phyloP scores from a whole-genome alignment of 2,329 filamentous ascomycete species.

The Ambrosiella xylebori region DNA sequence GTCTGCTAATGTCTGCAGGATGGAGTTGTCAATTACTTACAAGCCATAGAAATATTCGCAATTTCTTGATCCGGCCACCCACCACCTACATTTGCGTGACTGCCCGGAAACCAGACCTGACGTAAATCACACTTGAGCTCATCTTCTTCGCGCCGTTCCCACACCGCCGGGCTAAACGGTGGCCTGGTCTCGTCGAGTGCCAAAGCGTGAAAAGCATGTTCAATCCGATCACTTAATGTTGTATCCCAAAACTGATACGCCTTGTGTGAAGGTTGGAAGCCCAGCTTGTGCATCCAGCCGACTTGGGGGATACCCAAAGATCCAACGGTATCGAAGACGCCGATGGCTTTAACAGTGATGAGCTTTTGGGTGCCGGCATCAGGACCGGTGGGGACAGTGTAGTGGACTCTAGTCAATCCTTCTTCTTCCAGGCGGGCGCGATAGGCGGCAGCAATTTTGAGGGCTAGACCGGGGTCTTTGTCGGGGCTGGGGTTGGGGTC shows the following conservation, averaged over 20 bases:
- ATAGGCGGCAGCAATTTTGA: slow-evolving; percentile 25
- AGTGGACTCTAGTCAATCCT: slow-evolving; percentile 23
- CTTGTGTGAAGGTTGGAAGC: slow-evolving; percentile 27
- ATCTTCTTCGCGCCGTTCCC: slow-evolving; percentile 24
- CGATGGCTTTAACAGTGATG: slow-evolving; percentile 21
- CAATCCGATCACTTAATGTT: slow-evolving; percentile 32
- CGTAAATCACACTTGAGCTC: slow-evolving; percentile 22
- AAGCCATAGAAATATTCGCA: slow-evolving; percentile 23
- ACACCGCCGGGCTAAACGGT: slow-evolving; percentile 38
- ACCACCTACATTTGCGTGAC: slow-evolving; percentile 54
- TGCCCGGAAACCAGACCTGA: slow-evolving; percentile 52
- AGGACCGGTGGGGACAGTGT: not conserved
- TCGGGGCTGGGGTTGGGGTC: slow-evolving; percentile 5
- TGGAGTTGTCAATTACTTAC: slow-evolving; percentile 17
- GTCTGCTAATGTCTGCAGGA: not conserved
- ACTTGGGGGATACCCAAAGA: slow-evolving; percentile 28
- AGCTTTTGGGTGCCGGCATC: not conserved
- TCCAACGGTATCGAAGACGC: slow-evolving; percentile 31
- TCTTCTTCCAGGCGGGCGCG: slow-evolving; percentile 27
- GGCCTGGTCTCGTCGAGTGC: slow-evolving; percentile 39
- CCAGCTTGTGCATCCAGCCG: slow-evolving; percentile 28
- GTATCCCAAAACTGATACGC: slow-evolving; percentile 38
- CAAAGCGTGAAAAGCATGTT: slow-evolving; percentile 42
- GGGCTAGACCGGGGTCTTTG: not conserved
- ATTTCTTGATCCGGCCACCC: slow-evolving; percentile 38